Evolutionary conservation across 148 eudicot genomes (phyloP).

Genomic region (Chenopodium berlandieri): DNA sequence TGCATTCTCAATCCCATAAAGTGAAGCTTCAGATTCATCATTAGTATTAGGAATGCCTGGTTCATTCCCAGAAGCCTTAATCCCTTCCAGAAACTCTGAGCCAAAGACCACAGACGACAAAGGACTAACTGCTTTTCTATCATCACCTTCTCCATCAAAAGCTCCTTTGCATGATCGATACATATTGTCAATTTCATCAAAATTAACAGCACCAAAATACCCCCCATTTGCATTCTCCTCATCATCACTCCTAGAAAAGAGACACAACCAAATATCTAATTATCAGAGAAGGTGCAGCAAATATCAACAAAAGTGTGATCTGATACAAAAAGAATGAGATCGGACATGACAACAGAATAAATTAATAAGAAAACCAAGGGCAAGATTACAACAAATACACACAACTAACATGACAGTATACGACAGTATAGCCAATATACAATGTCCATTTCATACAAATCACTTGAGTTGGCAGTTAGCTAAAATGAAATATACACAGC

Average conservation of each 20-base stretch:
- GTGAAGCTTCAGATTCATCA: conserved; percentile 64
- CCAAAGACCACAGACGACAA: conserved; percentile 36
- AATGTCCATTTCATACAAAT: neutral
- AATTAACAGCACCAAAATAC: conserved; percentile 45
- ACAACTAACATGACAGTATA: neutral
- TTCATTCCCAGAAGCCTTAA: conserved; percentile 42
- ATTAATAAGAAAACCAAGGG: conserved; percentile 1
- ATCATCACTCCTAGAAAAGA: conserved; percentile 57
- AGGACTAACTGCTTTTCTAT: conserved; percentile 42
- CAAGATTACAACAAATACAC: neutral
- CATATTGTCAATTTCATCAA: conserved; percentile 46
- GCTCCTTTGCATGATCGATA: conserved; percentile 48
- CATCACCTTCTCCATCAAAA: conserved; percentile 42
- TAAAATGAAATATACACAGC: neutral
- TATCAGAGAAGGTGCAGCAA: neutral
- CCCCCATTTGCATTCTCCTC: conserved; percentile 49
- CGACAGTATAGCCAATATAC: neutral
- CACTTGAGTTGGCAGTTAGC: neutral
- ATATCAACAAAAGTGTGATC: neutral
- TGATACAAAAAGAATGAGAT: neutral
- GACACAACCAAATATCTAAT: conserved; percentile 5
- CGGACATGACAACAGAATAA: neutral
- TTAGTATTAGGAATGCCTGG: conserved; percentile 38
- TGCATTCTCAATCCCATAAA: conserved; percentile 48
- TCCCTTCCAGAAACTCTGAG: conserved; percentile 41